phyloP scores from a whole-genome alignment of 768 basidiomycete genomes.

The Russula sp. region DNA sequence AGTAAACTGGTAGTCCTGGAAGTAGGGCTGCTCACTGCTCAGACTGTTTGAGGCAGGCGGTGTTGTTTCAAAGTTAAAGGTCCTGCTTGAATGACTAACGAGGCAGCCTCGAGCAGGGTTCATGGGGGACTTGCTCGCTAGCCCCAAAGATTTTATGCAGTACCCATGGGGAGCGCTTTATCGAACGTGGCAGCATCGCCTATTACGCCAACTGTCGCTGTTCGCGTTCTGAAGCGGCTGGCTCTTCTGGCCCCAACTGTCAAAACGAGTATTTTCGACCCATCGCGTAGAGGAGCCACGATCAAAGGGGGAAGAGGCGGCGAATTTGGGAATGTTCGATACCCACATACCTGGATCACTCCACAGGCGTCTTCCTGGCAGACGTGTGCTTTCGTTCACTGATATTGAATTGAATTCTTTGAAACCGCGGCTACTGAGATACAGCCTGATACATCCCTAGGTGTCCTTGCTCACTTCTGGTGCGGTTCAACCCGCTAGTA shows the following conservation, averaged over 20 bases:
- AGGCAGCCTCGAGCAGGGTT: too few species aligned
- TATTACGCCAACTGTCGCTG: neutral
- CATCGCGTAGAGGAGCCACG: neutral
- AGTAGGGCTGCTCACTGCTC: too few species aligned
- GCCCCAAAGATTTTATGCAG: too few species aligned
- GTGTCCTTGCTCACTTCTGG: neutral
- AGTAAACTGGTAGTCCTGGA: too few species aligned
- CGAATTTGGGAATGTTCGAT: neutral
- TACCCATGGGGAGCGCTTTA: neutral
- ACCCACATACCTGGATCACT: slow-evolving; percentile 7
- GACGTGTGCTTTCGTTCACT: neutral
- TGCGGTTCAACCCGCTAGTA: neutral
- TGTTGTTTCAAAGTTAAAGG: too few species aligned
- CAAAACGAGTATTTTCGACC: neutral
- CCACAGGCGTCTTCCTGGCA: neutral
- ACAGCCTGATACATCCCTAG: neutral
- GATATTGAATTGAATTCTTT: neutral
- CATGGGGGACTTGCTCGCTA: too few species aligned
- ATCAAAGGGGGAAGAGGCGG: neutral
- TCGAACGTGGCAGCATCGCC: neutral
- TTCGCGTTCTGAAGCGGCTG: neutral
- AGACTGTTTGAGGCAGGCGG: too few species aligned
- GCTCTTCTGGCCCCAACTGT: neutral
- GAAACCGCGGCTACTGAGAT: slow-evolving; percentile 5
- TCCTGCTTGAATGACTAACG: too few species aligned